Percentiles rank a stretch among this genome's conserved stretches.
phyloP scores from a whole-genome alignment of 352 stramenopile species.

The Globisporangium polare region DNA sequence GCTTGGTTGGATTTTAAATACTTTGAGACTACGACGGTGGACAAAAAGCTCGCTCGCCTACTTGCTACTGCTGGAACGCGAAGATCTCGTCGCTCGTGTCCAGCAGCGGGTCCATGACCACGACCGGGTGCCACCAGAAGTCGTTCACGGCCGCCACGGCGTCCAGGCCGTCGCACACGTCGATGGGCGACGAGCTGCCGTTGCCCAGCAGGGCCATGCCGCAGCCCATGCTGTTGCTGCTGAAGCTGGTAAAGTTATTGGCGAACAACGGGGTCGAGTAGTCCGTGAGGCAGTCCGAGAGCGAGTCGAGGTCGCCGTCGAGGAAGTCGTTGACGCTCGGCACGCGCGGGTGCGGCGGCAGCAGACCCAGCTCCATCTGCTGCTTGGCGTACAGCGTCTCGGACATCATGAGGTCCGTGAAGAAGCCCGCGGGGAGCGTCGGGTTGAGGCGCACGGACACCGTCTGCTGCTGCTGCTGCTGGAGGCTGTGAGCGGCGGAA shows the following conservation, averaged over 20 bases:
- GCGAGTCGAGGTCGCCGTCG: slow-evolving; percentile 7
- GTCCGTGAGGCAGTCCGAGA: slow-evolving; percentile 7
- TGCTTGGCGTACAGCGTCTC: slow-evolving; percentile 8
- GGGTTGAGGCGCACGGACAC: not conserved
- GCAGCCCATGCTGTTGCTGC: not conserved
- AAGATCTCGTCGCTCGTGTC: slow-evolving; percentile 6
- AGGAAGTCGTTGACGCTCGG: slow-evolving; percentile 6
- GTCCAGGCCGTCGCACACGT: slow-evolving; percentile 15
- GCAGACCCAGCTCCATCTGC: not conserved
- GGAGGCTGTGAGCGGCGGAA: not conserved
- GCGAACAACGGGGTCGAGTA: not conserved
- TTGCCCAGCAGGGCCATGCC: not conserved
- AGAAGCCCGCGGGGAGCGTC: slow-evolving; percentile 9
- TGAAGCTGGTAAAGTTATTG: not conserved
- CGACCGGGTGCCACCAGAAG: slow-evolving; percentile 8
- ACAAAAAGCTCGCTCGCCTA: not conserved
- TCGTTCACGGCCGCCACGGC: slow-evolving; percentile 12
- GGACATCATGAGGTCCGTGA: slow-evolving; percentile 17
- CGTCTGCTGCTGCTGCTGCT: not conserved
- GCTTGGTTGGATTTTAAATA: slow-evolving; percentile 8
- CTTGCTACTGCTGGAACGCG: not conserved
- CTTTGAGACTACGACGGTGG: not conserved
- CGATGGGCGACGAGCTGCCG: slow-evolving; percentile 14
- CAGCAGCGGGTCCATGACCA: not conserved
- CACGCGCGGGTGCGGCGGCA: not conserved